Percentiles rank a stretch among this genome's conserved stretches.
phyloP scores from a whole-genome alignment of 768 basidiomycete species.

The Russula foetens region DNA sequence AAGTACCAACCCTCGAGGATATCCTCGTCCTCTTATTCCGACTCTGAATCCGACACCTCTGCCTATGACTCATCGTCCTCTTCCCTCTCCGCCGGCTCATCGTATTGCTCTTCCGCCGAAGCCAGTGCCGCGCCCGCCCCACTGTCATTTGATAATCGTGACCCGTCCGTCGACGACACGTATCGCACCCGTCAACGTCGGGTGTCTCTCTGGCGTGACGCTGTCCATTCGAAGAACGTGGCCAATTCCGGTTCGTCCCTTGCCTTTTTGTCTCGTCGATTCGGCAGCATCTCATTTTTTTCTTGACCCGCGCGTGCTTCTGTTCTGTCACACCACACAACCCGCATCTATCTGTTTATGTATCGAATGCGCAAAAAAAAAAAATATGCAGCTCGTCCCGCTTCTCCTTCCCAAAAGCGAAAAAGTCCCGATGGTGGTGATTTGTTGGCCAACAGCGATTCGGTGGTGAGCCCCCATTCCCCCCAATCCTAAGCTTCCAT shows the following conservation, averaged over 20 bases:
- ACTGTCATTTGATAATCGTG: slow-evolving; percentile 8
- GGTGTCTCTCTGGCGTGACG: slow-evolving; percentile 63
- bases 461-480: slow-evolving; percentile 3
- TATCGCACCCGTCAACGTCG: slow-evolving; percentile 52
- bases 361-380: too few species aligned
- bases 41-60: slow-evolving; percentile 15
- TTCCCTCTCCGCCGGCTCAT: slow-evolving; percentile 40
- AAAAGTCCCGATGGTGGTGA: slow-evolving; percentile 17
- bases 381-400: background rate
- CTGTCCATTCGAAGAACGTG: slow-evolving; percentile 36
- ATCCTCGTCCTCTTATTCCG: slow-evolving; percentile 22
- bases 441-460: slow-evolving; percentile 3
- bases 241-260: slow-evolving; percentile 3
- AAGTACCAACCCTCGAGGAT: slow-evolving; percentile 26
- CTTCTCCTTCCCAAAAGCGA: slow-evolving; percentile 18
- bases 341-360: too few species aligned
- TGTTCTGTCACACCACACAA: background rate
- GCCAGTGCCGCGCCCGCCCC: slow-evolving; percentile 19
- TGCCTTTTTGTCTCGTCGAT: background rate
- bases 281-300: too few species aligned
- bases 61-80: slow-evolving; percentile 38
- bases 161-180: slow-evolving; percentile 38
- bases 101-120: slow-evolving; percentile 66
- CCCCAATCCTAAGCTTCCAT: background rate
- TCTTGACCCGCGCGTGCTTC: background rate